Evolutionary conservation across 208 protist species (phyloP).

Genomic region (Crithidia brevicula): DNA sequence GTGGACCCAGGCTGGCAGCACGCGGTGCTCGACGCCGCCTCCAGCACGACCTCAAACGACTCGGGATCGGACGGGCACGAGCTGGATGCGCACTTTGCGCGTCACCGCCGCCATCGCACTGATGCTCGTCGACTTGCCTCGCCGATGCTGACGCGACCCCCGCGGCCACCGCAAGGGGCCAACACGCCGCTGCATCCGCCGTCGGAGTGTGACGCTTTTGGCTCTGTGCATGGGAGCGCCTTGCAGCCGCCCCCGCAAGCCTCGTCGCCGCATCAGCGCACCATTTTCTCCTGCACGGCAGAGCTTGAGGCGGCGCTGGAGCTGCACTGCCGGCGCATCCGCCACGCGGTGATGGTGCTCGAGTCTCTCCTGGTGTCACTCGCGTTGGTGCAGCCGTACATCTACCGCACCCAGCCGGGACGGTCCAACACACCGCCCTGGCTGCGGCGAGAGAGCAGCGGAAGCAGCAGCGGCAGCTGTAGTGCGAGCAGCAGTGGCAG

Average conservation of each 20-base stretch:
- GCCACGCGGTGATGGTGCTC: conserved; percentile 36
- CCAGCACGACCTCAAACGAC: conserved; percentile 3
- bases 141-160: background rate
- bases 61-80: background rate
- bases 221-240: too few relatives aligned
- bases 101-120: background rate
- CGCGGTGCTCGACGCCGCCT: background rate
- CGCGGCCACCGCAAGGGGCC: conserved; percentile 1
- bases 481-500: background rate
- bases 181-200: background rate
- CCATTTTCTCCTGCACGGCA: conserved; percentile 7
- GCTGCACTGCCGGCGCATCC: conserved; percentile 31
- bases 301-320: conserved; percentile 32
- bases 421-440: conserved; percentile 13
- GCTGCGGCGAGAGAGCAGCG: conserved; percentile 21
- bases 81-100: background rate
- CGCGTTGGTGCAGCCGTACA: conserved; percentile 27
- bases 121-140: background rate
- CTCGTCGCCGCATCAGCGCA: background rate
- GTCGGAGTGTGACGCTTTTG: background rate
- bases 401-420: conserved; percentile 5
- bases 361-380: conserved; percentile 44
- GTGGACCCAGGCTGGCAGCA: background rate
- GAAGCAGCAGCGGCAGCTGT: conserved; percentile 13
- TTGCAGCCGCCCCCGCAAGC: background rate